Evolutionary conservation across 345 rosid species (phyloP), one percentile per base, ranked within the genome.

Genomic region (Trapa bicornis): DNA sequence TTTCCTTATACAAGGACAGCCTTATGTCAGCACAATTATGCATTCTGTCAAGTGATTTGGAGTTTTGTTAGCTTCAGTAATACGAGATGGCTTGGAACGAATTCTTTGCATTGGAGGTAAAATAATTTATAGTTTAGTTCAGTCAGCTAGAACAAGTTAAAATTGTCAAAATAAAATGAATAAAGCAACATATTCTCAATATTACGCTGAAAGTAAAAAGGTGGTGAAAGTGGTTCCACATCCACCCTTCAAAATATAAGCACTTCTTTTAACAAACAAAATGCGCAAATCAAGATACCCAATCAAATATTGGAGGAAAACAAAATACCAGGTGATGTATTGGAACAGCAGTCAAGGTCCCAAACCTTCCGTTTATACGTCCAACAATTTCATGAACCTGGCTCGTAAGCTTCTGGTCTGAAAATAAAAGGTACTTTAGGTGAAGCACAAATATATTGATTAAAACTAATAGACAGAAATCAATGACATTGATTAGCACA

Each of bases 331-430:
- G 86, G 71, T 95, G 96, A 77, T 91, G 99, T 76, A 95, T 91
- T 42, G 97, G 99, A 68, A 91, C 96, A 61, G 96, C 78, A 73
- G 97, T 87, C 72, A 91, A 78, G 43, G 99, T 82, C 73, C 97
- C 99, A 87, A 95, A 95, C 73, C 99, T 87, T 52, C 99, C 99
- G 83, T 95, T 95, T 61, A 94, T 94, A 71, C 99, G 91, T 65
- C 99, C 99, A 72, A 94, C 99, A 75, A 94, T 94, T 80, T 94
- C 99, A 81, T 94, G 99, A 80, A 94, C 99, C 80, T 94, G 99
- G 77, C 99, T 95, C 66, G 99, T 95, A 66, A 95, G 99, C 73
- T 86, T 95, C 82, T 95, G 99, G 84, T 95, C 96, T 88, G 86
- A 57, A 43, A 74, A 74, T 36, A 71, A 33, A 64, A 2, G 58